phyloP scores from a whole-genome alignment of 2,329 filamentous ascomycete species.

The Colletotrichum orchidophilum region DNA sequence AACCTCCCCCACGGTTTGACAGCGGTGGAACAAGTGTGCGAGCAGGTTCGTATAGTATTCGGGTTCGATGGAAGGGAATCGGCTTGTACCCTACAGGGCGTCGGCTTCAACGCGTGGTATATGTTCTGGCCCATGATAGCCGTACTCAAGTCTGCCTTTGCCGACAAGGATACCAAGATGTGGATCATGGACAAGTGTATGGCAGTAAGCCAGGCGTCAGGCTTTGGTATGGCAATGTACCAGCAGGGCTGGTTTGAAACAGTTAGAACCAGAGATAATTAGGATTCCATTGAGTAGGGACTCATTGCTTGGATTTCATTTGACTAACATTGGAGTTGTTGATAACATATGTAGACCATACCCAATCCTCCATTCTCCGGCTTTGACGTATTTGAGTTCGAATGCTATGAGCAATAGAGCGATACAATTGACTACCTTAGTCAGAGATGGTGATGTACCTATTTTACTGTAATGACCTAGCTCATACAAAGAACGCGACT shows the following conservation, averaged over 20 bases:
- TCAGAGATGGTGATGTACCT: too few relatives aligned
- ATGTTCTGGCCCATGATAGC: slow-evolving; percentile 31
- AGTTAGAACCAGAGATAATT: not conserved
- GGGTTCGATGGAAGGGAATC: slow-evolving; percentile 22
- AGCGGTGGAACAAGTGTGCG: slow-evolving; percentile 27
- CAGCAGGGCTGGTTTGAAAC: slow-evolving; percentile 21
- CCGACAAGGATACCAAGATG: not conserved
- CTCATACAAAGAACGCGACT: not conserved
- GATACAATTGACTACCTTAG: too few relatives aligned
- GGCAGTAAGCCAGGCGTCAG: slow-evolving; percentile 18
- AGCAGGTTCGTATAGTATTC: slow-evolving; percentile 19
- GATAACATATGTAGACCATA: not conserved
- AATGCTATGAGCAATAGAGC: too few relatives aligned
- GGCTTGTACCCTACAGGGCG: not conserved
- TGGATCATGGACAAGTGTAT: slow-evolving; percentile 24
- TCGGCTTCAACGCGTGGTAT: slow-evolving; percentile 23
- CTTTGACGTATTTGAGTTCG: too few relatives aligned
- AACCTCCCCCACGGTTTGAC: slow-evolving; percentile 27
- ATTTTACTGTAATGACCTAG: too few relatives aligned
- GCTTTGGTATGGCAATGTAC: slow-evolving; percentile 23
- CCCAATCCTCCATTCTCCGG: too few relatives aligned
- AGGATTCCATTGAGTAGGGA: not conserved
- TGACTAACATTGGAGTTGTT: not conserved
- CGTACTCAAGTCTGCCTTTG: slow-evolving; percentile 12
- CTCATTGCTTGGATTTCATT: too few relatives aligned